Conservation (phyloP, 148 eudicot species). For the Diospyros lotus region DNA sequence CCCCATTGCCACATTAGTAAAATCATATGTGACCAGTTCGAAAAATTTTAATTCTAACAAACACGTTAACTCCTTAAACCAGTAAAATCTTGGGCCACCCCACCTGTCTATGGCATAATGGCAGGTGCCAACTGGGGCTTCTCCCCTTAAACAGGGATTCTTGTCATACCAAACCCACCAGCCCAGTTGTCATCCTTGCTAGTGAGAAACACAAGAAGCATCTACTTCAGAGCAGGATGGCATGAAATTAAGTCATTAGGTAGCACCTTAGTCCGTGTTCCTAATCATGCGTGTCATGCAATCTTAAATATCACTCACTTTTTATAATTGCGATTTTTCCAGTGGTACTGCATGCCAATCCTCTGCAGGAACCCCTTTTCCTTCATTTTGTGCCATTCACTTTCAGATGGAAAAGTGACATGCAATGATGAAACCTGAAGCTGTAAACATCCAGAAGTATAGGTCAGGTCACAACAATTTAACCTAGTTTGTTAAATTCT, state of each 20-base stretch:
- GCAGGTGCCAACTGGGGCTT: background rate
- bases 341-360: slow-evolving; percentile 98
- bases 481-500: background rate
- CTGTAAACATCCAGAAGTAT: slow-evolving; percentile 36
- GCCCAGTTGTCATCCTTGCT: background rate
- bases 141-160: background rate
- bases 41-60: background rate
- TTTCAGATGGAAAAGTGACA: slow-evolving; percentile 76
- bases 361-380: slow-evolving; percentile 88
- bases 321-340: slow-evolving; percentile 85
- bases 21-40: slow-evolving; percentile 2
- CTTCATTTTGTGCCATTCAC: slow-evolving; percentile 64
- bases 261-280: background rate
- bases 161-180: background rate
- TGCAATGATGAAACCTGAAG: slow-evolving; percentile 85
- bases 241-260: background rate
- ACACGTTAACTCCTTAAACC: background rate
- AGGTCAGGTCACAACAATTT: slow-evolving; percentile 14
- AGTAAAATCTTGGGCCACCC: background rate
- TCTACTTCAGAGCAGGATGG: slow-evolving; percentile 3
- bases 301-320: slow-evolving; percentile 32
- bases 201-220: background rate
- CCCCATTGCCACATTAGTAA: background rate
- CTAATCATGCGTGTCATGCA: background rate
- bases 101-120: background rate